Conservation (phyloP, 202 grass and related monocot genomes). For the Sporobolus alterniflorus region DNA sequence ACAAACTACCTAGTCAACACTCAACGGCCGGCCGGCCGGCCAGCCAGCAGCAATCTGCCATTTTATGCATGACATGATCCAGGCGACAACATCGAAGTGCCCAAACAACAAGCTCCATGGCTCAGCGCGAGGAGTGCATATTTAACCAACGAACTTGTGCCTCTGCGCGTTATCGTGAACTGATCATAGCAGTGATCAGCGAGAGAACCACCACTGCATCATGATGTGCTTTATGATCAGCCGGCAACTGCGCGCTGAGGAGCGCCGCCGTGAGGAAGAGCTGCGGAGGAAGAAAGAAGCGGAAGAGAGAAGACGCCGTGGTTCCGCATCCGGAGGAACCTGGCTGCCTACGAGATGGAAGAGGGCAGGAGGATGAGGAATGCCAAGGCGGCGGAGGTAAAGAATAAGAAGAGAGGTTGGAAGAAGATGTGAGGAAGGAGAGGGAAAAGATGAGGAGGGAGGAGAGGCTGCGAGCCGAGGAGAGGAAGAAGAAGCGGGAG, state of each 20-base stretch:
- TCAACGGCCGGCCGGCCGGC: constrained; percentile 29
- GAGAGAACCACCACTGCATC: not conserved
- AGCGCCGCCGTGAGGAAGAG: constrained; percentile 20
- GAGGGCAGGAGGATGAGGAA: constrained; percentile 30
- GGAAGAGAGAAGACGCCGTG: constrained; percentile 5
- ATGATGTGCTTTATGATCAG: constrained; percentile 31
- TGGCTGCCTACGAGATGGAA: constrained; percentile 31
- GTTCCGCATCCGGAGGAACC: constrained; percentile 29
- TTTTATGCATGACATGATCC: not conserved
- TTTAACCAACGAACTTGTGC: constrained; percentile 1
- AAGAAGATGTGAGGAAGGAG: constrained; percentile 18
- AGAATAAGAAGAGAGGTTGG: constrained; percentile 4
- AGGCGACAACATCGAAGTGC: constrained; percentile 17
- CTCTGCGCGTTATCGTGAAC: not conserved
- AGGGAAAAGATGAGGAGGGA: constrained; percentile 26
- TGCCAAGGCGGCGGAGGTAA: not conserved
- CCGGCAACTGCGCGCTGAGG: not conserved
- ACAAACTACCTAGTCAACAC: constrained; percentile 9
- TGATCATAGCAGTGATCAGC: not conserved
- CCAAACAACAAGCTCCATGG: not conserved
- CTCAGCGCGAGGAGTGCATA: not conserved
- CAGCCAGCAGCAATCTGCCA: not conserved
- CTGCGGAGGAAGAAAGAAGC: constrained; percentile 11
- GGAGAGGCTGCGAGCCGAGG: not conserved
- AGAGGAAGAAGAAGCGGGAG: constrained; percentile 35